phyloP scores from a whole-genome alignment of 2,329 filamentous ascomycete genomes.

The Phialocephala subalpina region DNA sequence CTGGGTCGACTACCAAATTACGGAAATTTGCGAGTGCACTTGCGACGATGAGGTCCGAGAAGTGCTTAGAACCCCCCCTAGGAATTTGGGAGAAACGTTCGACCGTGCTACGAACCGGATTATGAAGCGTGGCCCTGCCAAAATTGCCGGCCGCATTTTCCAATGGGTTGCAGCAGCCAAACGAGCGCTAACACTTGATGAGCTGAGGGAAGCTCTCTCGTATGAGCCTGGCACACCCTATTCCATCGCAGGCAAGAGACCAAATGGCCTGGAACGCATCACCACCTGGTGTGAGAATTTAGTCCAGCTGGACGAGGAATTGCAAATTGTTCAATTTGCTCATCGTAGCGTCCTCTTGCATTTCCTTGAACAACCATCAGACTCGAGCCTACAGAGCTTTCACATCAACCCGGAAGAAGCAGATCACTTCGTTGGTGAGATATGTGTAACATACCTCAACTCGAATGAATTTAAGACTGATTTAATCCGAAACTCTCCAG shows the following conservation, averaged over 20 bases:
- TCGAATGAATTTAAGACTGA: conserved; percentile 49
- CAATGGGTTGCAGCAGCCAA: conserved; percentile 45
- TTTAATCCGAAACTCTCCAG: conserved; percentile 30
- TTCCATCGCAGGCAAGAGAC: conserved; percentile 36
- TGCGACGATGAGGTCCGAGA: conserved; percentile 45
- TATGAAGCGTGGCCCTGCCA: conserved; percentile 30
- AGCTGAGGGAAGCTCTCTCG: conserved; percentile 48
- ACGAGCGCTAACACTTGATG: conserved; percentile 45
- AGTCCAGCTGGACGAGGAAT: conserved; percentile 44
- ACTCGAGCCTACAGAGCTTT: conserved; percentile 31
- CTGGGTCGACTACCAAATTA: conserved; percentile 48
- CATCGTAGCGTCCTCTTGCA: conserved; percentile 45
- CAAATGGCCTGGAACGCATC: conserved; percentile 42
- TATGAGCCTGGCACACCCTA: conserved; percentile 44
- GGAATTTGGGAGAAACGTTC: conserved; percentile 43
- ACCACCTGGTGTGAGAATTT: conserved; percentile 46
- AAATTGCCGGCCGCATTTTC: conserved; percentile 40
- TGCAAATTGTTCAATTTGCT: conserved; percentile 44
- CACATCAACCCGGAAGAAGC: conserved; percentile 39
- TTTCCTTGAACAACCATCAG: conserved; percentile 33
- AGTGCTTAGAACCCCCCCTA: conserved; percentile 44
- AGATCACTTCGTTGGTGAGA: conserved; percentile 45
- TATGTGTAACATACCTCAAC: conserved; percentile 50
- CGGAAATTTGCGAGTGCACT: conserved; percentile 46
- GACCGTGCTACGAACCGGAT: conserved; percentile 41